phyloP scores from a whole-genome alignment of 2,329 filamentous ascomycete species.

The Cordyceps cicadae region DNA sequence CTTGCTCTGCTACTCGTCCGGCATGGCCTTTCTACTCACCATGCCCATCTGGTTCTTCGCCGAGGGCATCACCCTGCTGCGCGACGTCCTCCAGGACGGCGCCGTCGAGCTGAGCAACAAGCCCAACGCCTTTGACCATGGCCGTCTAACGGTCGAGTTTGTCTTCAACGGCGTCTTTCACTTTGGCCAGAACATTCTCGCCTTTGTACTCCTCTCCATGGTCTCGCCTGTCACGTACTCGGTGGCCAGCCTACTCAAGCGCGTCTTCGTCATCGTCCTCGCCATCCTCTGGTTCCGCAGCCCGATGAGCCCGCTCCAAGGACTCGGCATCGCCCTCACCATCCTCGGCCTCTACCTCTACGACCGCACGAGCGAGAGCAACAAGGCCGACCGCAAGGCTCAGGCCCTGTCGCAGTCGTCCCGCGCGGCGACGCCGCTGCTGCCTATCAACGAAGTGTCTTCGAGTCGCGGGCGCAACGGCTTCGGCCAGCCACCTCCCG shows the following conservation, averaged over 20 bases:
- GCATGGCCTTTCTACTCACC: slow-evolving; percentile 81
- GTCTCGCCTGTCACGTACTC: slow-evolving; percentile 96
- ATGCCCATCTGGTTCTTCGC: slow-evolving; percentile 87
- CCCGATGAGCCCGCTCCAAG: slow-evolving; percentile 75
- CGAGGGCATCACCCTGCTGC: slow-evolving; percentile 70
- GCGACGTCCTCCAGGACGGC: slow-evolving; percentile 75
- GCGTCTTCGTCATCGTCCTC: slow-evolving; percentile 92
- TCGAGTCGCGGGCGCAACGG: not conserved
- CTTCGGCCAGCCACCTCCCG: not conserved
- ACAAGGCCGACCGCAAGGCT: slow-evolving; percentile 77
- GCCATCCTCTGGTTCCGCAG: slow-evolving; percentile 96
- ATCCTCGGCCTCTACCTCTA: slow-evolving; percentile 93
- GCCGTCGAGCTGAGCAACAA: slow-evolving; percentile 52
- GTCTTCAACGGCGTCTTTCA: slow-evolving; percentile 96
- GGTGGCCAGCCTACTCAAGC: slow-evolving; percentile 90
- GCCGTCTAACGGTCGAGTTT: slow-evolving; percentile 71
- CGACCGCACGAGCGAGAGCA: slow-evolving; percentile 81
- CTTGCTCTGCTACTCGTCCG: slow-evolving; percentile 92
- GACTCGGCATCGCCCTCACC: slow-evolving; percentile 76
- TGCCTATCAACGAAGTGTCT: slow-evolving; percentile 50
- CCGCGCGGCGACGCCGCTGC: slow-evolving; percentile 38
- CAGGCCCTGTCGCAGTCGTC: slow-evolving; percentile 47
- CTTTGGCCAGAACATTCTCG: slow-evolving; percentile 92
- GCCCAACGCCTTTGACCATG: slow-evolving; percentile 67
- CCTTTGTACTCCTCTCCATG: slow-evolving; percentile 85